Conservation (phyloP, 371 early-diverging fungal genomes). For the Choanephora cucurbitarum region DNA sequence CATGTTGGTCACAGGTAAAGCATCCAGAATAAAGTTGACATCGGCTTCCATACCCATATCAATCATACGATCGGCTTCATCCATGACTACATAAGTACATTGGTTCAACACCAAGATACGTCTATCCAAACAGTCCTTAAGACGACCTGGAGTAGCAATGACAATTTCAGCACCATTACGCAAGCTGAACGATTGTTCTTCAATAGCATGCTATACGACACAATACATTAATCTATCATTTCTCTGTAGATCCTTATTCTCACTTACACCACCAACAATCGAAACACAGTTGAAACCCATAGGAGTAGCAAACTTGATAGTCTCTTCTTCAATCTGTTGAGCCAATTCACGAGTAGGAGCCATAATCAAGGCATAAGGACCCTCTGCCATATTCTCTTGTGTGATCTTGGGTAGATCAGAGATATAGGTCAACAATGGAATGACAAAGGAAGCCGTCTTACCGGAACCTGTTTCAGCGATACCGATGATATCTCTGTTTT, state of each 20-base stretch:
- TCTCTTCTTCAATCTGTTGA: constrained; percentile 90
- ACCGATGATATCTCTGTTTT: constrained; percentile 95
- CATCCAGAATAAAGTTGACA: constrained; percentile 92
- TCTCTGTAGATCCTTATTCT: background rate
- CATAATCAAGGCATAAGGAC: constrained; percentile 92
- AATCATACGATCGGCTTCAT: constrained; percentile 98
- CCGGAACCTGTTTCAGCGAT: constrained; percentile 97
- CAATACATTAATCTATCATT: constrained; percentile 1
- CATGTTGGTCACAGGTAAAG: constrained; percentile 86
- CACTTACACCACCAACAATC: constrained; percentile 87
- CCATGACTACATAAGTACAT: constrained; percentile 93
- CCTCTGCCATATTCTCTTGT: constrained; percentile 75
- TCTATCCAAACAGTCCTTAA: constrained; percentile 86
- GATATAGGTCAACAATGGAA: constrained; percentile 94
- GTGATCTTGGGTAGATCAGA: constrained; percentile 74
- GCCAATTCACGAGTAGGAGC: constrained; percentile 98
- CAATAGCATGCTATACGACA: constrained; percentile 67
- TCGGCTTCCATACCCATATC: constrained; percentile 98
- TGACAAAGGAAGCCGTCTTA: constrained; percentile 97
- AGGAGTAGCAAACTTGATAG: constrained; percentile 81
- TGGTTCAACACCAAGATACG: constrained; percentile 83
- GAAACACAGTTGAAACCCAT: constrained; percentile 86
- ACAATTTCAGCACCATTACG: constrained; percentile 92
- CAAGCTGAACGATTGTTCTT: constrained; percentile 83
- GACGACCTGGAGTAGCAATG: constrained; percentile 97